A percentile compares a stretch with the other conserved stretches of the same genome.
phyloP scores from a whole-genome alignment of 371 early-diverging fungal species.

The Synchytrium microbalum region DNA sequence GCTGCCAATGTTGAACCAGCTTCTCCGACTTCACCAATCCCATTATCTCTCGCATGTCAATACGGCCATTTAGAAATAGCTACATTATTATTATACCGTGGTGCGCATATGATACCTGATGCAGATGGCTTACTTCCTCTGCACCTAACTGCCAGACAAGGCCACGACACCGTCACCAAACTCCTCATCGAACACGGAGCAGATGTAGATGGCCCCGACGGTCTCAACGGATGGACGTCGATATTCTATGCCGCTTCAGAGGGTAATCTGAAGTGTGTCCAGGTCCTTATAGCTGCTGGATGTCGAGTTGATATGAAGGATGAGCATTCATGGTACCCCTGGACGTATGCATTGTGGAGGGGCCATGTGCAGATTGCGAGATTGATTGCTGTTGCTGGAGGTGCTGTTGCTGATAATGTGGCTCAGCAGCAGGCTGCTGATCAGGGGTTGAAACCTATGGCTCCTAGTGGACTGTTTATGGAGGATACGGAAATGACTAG shows the following conservation, averaged over 20 bases:
- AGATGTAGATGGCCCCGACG: constrained; percentile 72
- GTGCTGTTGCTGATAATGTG: constrained; percentile 1
- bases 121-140: constrained; percentile 76
- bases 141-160: constrained; percentile 82
- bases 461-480: constrained; percentile 30
- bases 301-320: constrained; percentile 69
- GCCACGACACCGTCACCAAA: constrained; percentile 63
- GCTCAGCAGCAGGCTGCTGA: constrained; percentile 5
- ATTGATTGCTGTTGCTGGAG: constrained; percentile 28
- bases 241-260: constrained; percentile 90
- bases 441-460: constrained; percentile 26
- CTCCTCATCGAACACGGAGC: constrained; percentile 66
- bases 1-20: constrained; percentile 60
- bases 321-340: constrained; percentile 71
- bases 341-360: constrained; percentile 44
- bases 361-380: constrained; percentile 39
- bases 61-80: constrained; percentile 84
- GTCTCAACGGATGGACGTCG: constrained; percentile 91
- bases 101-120: constrained; percentile 57
- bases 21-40: constrained; percentile 47
- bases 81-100: constrained; percentile 61
- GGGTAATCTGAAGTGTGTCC: constrained; percentile 76
- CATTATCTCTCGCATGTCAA: constrained; percentile 77
- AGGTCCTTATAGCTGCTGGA: constrained; percentile 71
- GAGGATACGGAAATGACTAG: constrained; percentile 19